Evolutionary conservation across 2,329 filamentous ascomycete genomes (phyloP), one percentile per base, ranked within the genome.

Genomic region (Pseudopithomyces chartarum): DNA sequence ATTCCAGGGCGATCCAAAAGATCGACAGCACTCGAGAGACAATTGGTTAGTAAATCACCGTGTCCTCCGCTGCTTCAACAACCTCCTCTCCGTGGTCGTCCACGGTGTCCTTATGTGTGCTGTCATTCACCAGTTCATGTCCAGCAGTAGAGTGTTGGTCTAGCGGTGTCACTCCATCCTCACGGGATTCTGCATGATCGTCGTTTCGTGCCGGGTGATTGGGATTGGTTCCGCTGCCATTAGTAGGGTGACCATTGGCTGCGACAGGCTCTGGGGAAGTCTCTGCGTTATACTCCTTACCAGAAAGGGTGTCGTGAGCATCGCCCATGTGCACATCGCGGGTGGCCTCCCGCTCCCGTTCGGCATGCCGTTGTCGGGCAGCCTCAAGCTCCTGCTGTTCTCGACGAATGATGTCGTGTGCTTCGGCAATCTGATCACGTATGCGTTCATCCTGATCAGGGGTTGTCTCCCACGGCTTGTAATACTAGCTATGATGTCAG

Each of bases 41-140:
- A 39, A 23, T 52, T 40, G 40, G 34, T 84, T 80, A 97, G 79
- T 97, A 97, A 57, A 96, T 94, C 52, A 97, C 91, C 66, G 89
- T 92, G 69, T 97, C 92, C 79, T 97, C 92, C 58, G 92, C 91
- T 53, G 89, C 90, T 74, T 92, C 90, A 52, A 95, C 87, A 63
- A 96, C 83, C 55, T 94, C 88, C 68, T 93, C 90, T 52, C 87
- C 90, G 49, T 85, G 83, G 60, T 92, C 87, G 67, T 93, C 90
- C 83, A 64, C 84, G 71, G 56, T 80, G 42, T 81, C 68, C 69
- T 77, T 78, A 68, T 76, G 72, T 59, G 69, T 63, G 60, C 76
- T 74, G 53, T 70, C 69, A 52, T 58, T 57, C 23, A 55, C 54
- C 22, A 56, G 46, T 76, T 80, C 55, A 57, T 65, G 62, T 55